Evolutionary conservation across 163 green algal genomes (phyloP).

Genomic region (Chlorella variabilis): DNA sequence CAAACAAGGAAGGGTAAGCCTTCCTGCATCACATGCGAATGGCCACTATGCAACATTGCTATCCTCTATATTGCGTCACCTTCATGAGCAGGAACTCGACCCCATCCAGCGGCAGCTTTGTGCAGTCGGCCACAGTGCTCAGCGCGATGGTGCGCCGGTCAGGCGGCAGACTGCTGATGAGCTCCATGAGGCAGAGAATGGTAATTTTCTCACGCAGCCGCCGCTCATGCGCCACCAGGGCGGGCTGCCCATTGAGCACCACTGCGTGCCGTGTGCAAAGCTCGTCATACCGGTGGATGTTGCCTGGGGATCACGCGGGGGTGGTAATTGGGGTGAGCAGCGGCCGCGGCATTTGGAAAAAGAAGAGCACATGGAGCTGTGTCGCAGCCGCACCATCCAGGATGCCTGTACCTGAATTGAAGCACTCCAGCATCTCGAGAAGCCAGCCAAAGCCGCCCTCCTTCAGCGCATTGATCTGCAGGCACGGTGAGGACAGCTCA

Average conservation of each 20-base stretch:
- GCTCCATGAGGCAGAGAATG: conserved; percentile 83
- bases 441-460: conserved; percentile 80
- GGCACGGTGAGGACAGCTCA: not conserved
- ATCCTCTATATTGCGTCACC: conserved; percentile 26
- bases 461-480: conserved; percentile 69
- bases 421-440: conserved; percentile 85
- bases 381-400: not conserved
- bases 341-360: not conserved
- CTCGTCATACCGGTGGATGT: conserved; percentile 91
- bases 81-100: conserved; percentile 99
- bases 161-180: conserved; percentile 74
- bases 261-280: conserved; percentile 84
- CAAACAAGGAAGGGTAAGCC: not conserved
- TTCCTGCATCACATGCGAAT: not conserved
- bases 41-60: conserved; percentile 5
- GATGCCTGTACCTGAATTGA: conserved; percentile 71
- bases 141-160: conserved; percentile 89
- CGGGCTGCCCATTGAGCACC: conserved; percentile 88
- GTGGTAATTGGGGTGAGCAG: not conserved
- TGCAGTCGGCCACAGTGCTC: conserved; percentile 78
- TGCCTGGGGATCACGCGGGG: conserved; percentile 54
- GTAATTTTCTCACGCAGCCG: conserved; percentile 96
- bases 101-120: conserved; percentile 91
- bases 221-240: conserved; percentile 90
- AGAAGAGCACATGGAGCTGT: not conserved